Base-by-base conservation (phyloP, 2,329 filamentous ascomycete species). In the Fusarium avenaceum region DNA sequence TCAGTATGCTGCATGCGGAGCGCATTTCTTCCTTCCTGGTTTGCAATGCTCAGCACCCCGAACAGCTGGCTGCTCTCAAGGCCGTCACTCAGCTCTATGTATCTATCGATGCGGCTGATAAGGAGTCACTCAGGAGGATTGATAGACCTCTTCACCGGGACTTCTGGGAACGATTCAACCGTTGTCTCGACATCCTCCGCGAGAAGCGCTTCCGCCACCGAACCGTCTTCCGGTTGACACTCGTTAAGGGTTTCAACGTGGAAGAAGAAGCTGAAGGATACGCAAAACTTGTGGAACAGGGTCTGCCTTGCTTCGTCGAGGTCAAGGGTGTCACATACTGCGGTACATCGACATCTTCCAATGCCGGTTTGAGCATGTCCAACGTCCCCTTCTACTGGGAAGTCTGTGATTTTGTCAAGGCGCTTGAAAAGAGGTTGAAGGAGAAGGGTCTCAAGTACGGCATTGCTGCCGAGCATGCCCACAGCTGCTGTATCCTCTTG, bases 221-320 rank as follows among this genome's bases (percentile, higher is more conserved):
- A 55, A 98, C 96, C 7, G 96, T 98, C 6, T 98, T 97, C 84
- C 90, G 96, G 3, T 86, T 98, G 5, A 98, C 95, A 0, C 89
- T 99, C 3, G 96, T 98, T 76, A 98, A 98, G 82, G 95, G 94
- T 4, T 98, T 99, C 86, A 98, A 99, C 77, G 89, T 98, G 68
- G 95, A 97, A 24, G 94, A 97, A 72, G 96, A 97, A 79, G 93
- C 90, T 7, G 87, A 90, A 69, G 95, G 95, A 6, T 98, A 99
- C 75, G 95, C 95, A 0, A 89, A 93, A 74, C 88, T 98, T 2
- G 92, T 98, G 19, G 92, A 94, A 76, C 89, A 90, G 69, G 94
- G 92, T 1, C 84, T 97, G 22, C 95, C 95, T 0, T 95, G 93
- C 78, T 97, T 98, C 76, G 89, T 98, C 48, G 95, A 98, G 82